These are phyloP conservation scores for Mortierella sp. DNA, from an alignment of 371 early-diverging fungal genomes.

Conservation along the genomic window DNA sequence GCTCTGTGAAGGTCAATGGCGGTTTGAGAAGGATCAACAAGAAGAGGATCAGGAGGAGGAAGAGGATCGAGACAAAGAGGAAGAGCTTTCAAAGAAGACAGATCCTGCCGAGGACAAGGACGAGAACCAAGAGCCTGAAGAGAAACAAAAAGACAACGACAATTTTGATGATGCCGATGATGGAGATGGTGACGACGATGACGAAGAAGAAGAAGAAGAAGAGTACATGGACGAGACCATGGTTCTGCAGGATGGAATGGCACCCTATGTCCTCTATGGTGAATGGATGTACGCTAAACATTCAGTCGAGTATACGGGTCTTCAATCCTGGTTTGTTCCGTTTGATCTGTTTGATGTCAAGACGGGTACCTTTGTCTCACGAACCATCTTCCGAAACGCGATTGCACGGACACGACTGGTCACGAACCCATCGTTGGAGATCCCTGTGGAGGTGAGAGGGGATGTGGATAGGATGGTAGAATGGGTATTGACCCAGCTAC, in stretches of 20 bases:
- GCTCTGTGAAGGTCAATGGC: conserved; percentile 48
- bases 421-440: conserved; percentile 17
- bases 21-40: conserved; percentile 13
- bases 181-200: conserved; percentile 22
- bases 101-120: background rate
- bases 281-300: conserved; percentile 67
- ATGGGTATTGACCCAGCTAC: conserved; percentile 31
- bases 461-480: conserved; percentile 32
- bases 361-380: conserved; percentile 50
- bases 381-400: conserved; percentile 29
- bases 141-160: background rate
- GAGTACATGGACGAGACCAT: conserved; percentile 48
- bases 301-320: conserved; percentile 56
- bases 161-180: conserved; percentile 20
- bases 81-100: background rate
- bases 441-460: conserved; percentile 29
- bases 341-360: conserved; percentile 59
- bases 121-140: background rate
- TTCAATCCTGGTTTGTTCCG: conserved; percentile 60
- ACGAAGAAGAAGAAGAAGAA: conserved; percentile 26
- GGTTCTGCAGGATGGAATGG: conserved; percentile 50
- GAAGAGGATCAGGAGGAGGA: background rate
- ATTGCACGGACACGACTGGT: conserved; percentile 32
- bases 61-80: background rate
- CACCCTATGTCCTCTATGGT: conserved; percentile 60